Evolutionary conservation across 176 grass and related monocot genomes (phyloP).

Genomic region (Triticum monococcum): DNA sequence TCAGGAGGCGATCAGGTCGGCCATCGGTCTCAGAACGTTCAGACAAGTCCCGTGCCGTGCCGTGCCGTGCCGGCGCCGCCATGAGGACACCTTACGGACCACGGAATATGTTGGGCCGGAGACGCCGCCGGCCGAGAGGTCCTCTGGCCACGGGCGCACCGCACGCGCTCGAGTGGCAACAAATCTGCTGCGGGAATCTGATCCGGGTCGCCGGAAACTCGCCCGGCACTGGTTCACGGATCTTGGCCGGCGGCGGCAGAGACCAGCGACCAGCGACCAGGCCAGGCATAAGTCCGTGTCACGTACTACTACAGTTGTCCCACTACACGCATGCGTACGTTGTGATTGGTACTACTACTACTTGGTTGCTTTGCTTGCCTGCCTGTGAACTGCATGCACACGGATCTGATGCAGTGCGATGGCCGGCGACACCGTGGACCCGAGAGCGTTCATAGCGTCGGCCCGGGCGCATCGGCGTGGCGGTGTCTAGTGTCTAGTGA

Average conservation of each 20-base stretch:
- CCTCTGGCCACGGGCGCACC: too few relatives aligned
- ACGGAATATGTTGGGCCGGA: not conserved
- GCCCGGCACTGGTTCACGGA: constrained; percentile 19
- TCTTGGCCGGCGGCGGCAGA: too few relatives aligned
- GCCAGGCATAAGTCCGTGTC: not conserved
- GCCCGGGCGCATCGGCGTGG: not conserved
- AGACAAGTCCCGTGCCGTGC: not conserved
- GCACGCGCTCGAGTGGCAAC: not conserved
- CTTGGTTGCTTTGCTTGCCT: not conserved
- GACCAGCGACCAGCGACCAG: not conserved
- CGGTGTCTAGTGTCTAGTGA: not conserved
- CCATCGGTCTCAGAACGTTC: not conserved
- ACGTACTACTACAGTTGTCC: not conserved
- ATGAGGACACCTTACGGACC: not conserved
- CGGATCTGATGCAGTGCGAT: not conserved
- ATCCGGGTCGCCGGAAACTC: not conserved
- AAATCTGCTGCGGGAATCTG: not conserved
- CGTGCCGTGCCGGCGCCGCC: too few relatives aligned
- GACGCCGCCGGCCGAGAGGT: not conserved
- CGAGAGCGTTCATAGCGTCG: too few relatives aligned
- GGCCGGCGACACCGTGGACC: not conserved
- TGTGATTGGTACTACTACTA: not conserved
- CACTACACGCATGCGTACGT: not conserved
- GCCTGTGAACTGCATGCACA: not conserved
- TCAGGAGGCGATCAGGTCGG: not conserved